Evolutionary conservation across 1,284 basidiomycete genomes (phyloP).

Genomic region (Cutaneotrichosporon mucoides): DNA sequence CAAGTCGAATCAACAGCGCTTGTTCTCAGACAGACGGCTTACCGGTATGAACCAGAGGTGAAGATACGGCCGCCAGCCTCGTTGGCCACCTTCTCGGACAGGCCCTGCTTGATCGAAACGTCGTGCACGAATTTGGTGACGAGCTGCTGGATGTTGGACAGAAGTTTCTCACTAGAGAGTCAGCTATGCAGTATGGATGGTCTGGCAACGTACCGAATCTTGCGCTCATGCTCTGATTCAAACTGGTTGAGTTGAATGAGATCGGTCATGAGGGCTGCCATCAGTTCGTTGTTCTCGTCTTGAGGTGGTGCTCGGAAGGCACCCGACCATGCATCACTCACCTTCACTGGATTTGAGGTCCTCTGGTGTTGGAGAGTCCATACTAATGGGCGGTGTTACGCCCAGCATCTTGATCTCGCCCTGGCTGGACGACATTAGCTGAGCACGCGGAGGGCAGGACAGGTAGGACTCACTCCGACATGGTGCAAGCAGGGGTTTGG

Average conservation of each 20-base stretch:
- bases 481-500: background rate
- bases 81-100: constrained; percentile 79
- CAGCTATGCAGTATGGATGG: background rate
- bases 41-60: constrained; percentile 93
- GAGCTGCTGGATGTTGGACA: constrained; percentile 82
- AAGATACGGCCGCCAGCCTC: constrained; percentile 97
- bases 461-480: constrained; percentile 9
- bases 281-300: background rate
- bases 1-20: too few species aligned
- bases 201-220: constrained; percentile 65
- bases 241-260: constrained; percentile 80
- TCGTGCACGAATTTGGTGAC: constrained; percentile 92
- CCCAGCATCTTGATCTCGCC: constrained; percentile 43
- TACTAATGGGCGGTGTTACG: constrained; percentile 83
- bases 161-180: constrained; percentile 73
- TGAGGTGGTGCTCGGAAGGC: background rate
- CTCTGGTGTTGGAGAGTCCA: constrained; percentile 63
- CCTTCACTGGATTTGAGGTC: constrained; percentile 72
- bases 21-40: constrained; percentile 7
- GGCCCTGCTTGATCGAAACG: constrained; percentile 69
- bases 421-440: constrained; percentile 9
- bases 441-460: background rate
- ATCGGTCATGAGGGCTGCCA: constrained; percentile 60
- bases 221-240: constrained; percentile 83
- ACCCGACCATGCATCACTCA: constrained; percentile 49